Percentiles rank a stretch among this genome's conserved stretches.
Conservation (phyloP, 345 rosid genomes). For the Zanthoxylum bungeanum region DNA sequence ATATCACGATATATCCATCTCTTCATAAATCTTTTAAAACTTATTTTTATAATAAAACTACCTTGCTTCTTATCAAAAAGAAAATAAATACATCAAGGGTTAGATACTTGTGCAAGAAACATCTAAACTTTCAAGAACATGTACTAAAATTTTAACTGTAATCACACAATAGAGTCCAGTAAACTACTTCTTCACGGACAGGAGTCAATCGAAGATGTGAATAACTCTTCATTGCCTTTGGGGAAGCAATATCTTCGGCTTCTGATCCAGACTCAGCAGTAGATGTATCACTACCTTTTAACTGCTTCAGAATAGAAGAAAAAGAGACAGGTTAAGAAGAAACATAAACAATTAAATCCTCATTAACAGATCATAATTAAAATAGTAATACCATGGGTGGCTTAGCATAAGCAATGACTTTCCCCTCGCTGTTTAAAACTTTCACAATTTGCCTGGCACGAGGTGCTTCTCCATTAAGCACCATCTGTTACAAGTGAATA, state of each 20-base stretch:
- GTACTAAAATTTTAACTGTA: not conserved
- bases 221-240: constrained; percentile 79
- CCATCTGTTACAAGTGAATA: constrained; percentile 58
- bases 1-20: not conserved
- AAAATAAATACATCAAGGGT: not conserved
- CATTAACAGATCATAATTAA: not conserved
- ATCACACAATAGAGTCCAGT: not conserved
- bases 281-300: constrained; percentile 95
- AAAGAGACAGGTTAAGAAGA: not conserved
- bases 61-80: not conserved
- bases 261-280: constrained; percentile 99
- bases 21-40: not conserved
- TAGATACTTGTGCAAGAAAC: not conserved
- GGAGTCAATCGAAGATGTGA: constrained; percentile 91
- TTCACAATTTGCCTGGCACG: constrained; percentile 88
- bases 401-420: constrained; percentile 91
- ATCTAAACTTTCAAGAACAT: not conserved
- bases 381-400: constrained; percentile 68
- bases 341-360: not conserved
- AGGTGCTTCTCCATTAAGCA: constrained; percentile 69
- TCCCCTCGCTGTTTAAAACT: constrained; percentile 87
- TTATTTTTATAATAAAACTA: not conserved
- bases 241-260: constrained; percentile 89
- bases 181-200: constrained; percentile 92
- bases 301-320: constrained; percentile 36